phyloP scores from a whole-genome alignment of 2,329 filamentous ascomycete genomes.

The Hawksworthiomyces lignivorus region DNA sequence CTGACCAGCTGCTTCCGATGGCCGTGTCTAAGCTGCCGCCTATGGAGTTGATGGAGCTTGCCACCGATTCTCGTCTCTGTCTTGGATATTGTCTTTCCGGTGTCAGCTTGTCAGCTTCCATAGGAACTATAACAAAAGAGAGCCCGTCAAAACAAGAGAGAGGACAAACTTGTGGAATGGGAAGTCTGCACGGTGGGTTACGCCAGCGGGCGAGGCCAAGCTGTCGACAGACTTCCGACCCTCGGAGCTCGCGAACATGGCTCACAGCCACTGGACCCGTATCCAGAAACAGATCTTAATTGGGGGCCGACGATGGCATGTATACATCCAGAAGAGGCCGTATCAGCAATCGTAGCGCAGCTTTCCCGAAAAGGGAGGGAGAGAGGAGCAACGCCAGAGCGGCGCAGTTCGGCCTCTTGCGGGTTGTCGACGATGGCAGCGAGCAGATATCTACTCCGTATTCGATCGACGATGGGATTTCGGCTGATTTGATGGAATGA shows the following conservation, averaged over 20 bases:
- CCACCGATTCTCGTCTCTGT: conserved; percentile 68
- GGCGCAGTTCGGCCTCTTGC: too few species aligned
- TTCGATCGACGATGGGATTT: too few species aligned
- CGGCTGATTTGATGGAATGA: too few species aligned
- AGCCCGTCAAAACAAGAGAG: too few species aligned
- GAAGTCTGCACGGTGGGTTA: conserved; percentile 42
- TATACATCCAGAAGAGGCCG: conserved; percentile 1
- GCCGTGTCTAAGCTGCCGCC: conserved; percentile 73
- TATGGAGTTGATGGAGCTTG: conserved; percentile 82
- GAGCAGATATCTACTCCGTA: too few species aligned
- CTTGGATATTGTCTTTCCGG: conserved; percentile 17
- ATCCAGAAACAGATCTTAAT: conserved; percentile 1
- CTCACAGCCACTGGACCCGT: conserved; percentile 7
- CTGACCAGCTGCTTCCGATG: conserved; percentile 44
- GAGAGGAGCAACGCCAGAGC: too few species aligned
- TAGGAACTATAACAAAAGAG: too few species aligned
- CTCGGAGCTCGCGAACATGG: conserved; percentile 52
- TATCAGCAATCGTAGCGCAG: too few species aligned
- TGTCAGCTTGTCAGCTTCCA: not conserved
- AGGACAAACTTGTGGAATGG: conserved; percentile 48
- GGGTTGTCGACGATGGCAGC: too few species aligned
- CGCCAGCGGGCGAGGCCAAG: conserved; percentile 42
- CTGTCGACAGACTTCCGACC: conserved; percentile 61
- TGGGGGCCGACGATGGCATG: conserved; percentile 9
- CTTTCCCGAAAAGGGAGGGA: too few species aligned